Percentiles rank a stretch among this genome's conserved stretches.
phyloP scores from a whole-genome alignment of 768 basidiomycete genomes.

The Pleurotus djamor region DNA sequence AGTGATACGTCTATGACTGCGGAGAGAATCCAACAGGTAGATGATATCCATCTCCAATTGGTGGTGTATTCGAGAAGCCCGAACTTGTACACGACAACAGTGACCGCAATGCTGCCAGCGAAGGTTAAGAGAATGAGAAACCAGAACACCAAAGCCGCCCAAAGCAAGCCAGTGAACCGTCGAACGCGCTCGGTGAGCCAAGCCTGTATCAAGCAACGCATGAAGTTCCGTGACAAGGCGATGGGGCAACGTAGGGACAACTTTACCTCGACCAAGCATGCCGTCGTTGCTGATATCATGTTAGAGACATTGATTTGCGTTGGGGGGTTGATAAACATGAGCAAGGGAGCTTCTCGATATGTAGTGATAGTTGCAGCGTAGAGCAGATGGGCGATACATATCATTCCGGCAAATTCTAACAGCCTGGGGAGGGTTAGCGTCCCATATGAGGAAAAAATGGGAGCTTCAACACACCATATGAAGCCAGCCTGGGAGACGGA shows the following conservation, averaged over 20 bases:
- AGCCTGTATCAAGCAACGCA: background rate
- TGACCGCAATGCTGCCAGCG: conserved; percentile 24
- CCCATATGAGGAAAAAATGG: background rate
- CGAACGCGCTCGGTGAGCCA: conserved; percentile 29
- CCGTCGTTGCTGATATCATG: background rate
- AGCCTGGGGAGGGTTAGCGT: conserved; percentile 13
- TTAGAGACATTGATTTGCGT: background rate
- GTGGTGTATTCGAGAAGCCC: conserved; percentile 15
- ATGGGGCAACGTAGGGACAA: background rate
- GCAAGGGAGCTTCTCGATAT: conserved; percentile 16
- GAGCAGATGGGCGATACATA: conserved; percentile 21
- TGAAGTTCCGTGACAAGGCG: background rate
- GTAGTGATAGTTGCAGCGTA: conserved; percentile 26
- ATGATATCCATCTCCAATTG: conserved; percentile 26
- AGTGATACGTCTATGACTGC: conserved; percentile 28
- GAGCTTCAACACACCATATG: background rate
- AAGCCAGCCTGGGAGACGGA: conserved; percentile 1
- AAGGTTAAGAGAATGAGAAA: conserved; percentile 21
- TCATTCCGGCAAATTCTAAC: conserved; percentile 24
- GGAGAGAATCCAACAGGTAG: conserved; percentile 23
- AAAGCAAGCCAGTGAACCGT: conserved; percentile 21
- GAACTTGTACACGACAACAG: conserved; percentile 17
- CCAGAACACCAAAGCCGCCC: conserved; percentile 23
- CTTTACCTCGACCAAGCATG: conserved; percentile 3
- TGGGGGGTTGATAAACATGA: background rate